These are phyloP conservation scores for Syzygium grande DNA, from an alignment of 345 rosid genomes.

Conservation along the genomic window DNA sequence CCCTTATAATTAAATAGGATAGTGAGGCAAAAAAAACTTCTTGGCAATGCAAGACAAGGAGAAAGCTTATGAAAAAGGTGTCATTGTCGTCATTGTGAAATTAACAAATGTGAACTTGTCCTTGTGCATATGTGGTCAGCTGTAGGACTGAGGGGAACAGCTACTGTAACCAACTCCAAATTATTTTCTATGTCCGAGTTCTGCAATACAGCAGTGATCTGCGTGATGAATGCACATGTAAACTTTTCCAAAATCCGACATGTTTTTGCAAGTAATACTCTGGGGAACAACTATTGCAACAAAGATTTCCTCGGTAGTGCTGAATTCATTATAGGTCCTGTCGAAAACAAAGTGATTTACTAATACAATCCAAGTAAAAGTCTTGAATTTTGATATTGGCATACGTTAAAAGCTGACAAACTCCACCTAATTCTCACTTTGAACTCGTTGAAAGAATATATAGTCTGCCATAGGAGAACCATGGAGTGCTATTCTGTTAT, in stretches of 20 bases:
- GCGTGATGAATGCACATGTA: not conserved
- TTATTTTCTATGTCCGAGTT: not conserved
- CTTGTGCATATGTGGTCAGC: not conserved
- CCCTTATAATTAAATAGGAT: no score
- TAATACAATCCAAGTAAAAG: not conserved
- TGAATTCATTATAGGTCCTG: not conserved
- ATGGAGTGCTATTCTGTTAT: not conserved
- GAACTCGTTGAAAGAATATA: not conserved
- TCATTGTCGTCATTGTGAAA: no score
- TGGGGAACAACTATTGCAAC: not conserved
- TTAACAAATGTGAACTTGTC: no score
- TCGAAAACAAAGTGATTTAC: not conserved
- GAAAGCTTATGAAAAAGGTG: no score
- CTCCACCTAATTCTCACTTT: not conserved
- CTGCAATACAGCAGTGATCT: no score
- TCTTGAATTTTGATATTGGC: not conserved
- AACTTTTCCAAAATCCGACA: not conserved
- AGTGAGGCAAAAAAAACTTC: not conserved
- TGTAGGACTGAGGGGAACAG: not conserved
- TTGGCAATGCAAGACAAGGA: no score
- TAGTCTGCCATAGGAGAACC: not conserved
- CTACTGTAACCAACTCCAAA: not conserved
- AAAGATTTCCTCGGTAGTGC: accelerated
- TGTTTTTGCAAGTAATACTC: not conserved
- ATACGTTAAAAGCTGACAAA: not conserved